Base-by-base conservation (phyloP, 164 flowering plant genomes). In the Kingdonia uniflora region DNA sequence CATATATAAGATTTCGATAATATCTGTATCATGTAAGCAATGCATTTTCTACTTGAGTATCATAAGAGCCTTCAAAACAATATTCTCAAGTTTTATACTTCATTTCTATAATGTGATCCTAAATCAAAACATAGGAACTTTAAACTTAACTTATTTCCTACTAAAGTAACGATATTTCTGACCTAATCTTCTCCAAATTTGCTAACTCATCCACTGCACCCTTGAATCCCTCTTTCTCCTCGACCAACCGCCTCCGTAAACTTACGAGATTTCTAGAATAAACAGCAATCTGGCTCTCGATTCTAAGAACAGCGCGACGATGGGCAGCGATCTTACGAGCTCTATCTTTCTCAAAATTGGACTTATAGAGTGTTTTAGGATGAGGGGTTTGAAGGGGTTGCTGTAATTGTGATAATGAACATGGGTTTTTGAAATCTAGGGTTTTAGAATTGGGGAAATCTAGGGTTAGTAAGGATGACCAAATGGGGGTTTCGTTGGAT, bases 341-440 rank as follows among this genome's bases (percentile, higher is more conserved):
- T 49, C 61, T 80, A 14, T 89, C 87, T 49, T 62, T 85, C 74
- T 80, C 84, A 60, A 71, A 88, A 71, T 78, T 80, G 16, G 54
- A 44, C 53, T 42, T 63, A 65, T 79, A 82, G 1, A 71, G 26
- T 15, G 60, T 24, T 52, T 77, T 76, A 2, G 8, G 56, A 53
- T 19, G 55, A 59, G 19, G 35, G 41, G 45, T 47, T 40, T 23
- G 17, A 23, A 49, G 49, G 1, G 2, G 64, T 40, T 10, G 59
- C 42, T 0, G 70, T 25, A 49, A n/a, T n/a, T n/a, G 40, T 49
- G 19, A 14, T 23, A 11, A 23, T 17, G 48, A 4, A 41, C 14
- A 41, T 14, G 44, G 44, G n/a, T 11, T 41, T 14, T 7, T 21
- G 8, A 19, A 20, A 38, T 17, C 10, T 6, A 33, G 49, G 16